Conservation (phyloP, 2,329 filamentous ascomycete genomes). For the Penicillium brasilianum region DNA sequence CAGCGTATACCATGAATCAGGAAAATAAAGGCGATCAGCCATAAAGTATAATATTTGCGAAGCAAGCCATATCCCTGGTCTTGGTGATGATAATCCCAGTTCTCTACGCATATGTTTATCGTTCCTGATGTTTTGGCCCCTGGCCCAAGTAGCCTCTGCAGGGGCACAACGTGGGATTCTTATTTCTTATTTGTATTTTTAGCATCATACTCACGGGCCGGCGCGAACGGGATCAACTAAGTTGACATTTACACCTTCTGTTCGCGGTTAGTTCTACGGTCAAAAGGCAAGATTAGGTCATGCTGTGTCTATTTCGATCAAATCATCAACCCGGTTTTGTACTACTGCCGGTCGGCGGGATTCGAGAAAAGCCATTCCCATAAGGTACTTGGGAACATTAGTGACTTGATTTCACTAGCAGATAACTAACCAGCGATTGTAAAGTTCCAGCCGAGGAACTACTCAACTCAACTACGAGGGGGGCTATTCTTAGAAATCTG, state of each 20-base stretch:
- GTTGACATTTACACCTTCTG: background rate
- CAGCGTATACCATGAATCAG: slow-evolving; percentile 3
- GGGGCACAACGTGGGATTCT: slow-evolving; percentile 27
- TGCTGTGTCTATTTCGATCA: background rate
- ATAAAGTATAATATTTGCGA: background rate
- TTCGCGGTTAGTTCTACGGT: background rate
- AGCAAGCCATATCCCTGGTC: background rate
- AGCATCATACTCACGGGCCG: background rate
- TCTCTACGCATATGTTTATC: background rate
- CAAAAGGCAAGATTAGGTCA: background rate
- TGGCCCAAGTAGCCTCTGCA: slow-evolving; percentile 6
- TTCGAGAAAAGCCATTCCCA: background rate
- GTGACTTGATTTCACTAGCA: background rate
- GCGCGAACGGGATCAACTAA: background rate
- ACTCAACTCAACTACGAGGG: background rate
- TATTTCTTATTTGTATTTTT: slow-evolving; percentile 24
- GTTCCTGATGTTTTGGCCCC: background rate
- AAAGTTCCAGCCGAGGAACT: background rate
- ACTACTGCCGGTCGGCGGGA: background rate
- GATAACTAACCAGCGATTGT: background rate
- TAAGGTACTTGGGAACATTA: too few species aligned
- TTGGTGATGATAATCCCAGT: background rate
- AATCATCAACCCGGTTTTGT: background rate
- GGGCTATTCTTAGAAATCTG: slow-evolving; percentile 4
- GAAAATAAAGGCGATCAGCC: slow-evolving; percentile 4